phyloP scores from a whole-genome alignment of 257 asterid genomes.

The Solanum verrucosum region DNA sequence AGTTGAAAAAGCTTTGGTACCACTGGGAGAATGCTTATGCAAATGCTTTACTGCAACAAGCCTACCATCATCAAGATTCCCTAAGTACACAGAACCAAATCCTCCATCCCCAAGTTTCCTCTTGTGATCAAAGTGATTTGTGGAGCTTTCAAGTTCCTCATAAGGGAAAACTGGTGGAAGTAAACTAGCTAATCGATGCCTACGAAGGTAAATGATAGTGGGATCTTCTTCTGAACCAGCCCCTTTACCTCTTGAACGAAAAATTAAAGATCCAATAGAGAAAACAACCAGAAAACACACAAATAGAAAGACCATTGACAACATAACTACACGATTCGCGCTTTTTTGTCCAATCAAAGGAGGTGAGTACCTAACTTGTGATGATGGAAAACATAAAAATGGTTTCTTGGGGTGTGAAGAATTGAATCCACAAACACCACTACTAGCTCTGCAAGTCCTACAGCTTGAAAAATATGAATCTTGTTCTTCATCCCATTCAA shows the following conservation, averaged over 20 bases:
- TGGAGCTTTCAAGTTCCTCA: slow-evolving; percentile 77
- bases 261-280: slow-evolving; percentile 28
- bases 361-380: slow-evolving; percentile 4
- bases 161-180: slow-evolving; percentile 87
- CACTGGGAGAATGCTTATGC: slow-evolving; percentile 49
- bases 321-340: slow-evolving; percentile 32
- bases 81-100: slow-evolving; percentile 83
- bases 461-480: slow-evolving; percentile 61
- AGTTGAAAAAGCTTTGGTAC: slow-evolving; percentile 44
- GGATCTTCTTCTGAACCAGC: slow-evolving; percentile 62
- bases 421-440: slow-evolving; percentile 78
- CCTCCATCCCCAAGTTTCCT: slow-evolving; percentile 97
- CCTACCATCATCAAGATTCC: slow-evolving; percentile 58
- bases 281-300: slow-evolving; percentile 40
- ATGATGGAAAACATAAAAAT: slow-evolving; percentile 45
- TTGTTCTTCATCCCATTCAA: slow-evolving; percentile 71
- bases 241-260: slow-evolving; percentile 27
- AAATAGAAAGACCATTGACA: slow-evolving; percentile 33
- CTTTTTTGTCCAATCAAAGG: slow-evolving; percentile 28
- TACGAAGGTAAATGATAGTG: slow-evolving; percentile 59
- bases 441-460: slow-evolving; percentile 36
- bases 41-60: slow-evolving; percentile 80
- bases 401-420: slow-evolving; percentile 40
- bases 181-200: slow-evolving; percentile 71
- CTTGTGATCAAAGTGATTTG: slow-evolving; percentile 61